Conservation (phyloP, 2,329 filamentous ascomycete species). For the Podosphaera aphanis region DNA sequence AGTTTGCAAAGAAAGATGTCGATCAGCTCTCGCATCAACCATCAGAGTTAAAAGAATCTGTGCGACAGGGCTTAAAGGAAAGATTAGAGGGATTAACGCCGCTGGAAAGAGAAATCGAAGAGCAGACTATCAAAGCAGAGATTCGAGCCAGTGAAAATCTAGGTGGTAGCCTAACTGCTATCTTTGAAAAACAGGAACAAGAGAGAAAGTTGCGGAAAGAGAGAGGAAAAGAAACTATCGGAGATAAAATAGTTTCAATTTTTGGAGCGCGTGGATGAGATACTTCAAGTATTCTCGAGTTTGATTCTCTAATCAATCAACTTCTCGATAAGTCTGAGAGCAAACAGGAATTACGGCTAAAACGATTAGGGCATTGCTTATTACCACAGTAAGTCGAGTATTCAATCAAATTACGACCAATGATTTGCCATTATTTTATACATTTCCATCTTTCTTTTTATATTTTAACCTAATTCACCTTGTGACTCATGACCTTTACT, state of each 20-base stretch:
- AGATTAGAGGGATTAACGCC: constrained; percentile 33
- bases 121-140: constrained; percentile 40
- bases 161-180: constrained; percentile 27
- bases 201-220: constrained; percentile 31
- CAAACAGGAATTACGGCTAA: too few relatives aligned
- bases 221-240: constrained; percentile 24
- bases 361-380: too few relatives aligned
- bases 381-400: too few relatives aligned
- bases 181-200: constrained; percentile 31
- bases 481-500: too few relatives aligned
- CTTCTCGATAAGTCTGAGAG: too few relatives aligned
- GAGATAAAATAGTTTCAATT: constrained; percentile 18
- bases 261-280: constrained; percentile 6
- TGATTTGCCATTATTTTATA: too few relatives aligned
- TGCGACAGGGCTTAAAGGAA: constrained; percentile 28
- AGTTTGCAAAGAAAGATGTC: constrained; percentile 5
- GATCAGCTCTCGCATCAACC: constrained; percentile 7
- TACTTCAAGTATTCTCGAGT: too few relatives aligned
- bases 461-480: too few relatives aligned
- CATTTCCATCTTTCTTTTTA: too few relatives aligned
- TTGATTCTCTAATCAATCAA: too few relatives aligned
- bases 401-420: too few relatives aligned
- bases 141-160: constrained; percentile 35
- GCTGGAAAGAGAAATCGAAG: constrained; percentile 35
- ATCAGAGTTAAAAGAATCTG: constrained; percentile 20